Evolutionary conservation across 2,329 filamentous ascomycete genomes (phyloP).

Genomic region (Ilyonectria mors-panacis): DNA sequence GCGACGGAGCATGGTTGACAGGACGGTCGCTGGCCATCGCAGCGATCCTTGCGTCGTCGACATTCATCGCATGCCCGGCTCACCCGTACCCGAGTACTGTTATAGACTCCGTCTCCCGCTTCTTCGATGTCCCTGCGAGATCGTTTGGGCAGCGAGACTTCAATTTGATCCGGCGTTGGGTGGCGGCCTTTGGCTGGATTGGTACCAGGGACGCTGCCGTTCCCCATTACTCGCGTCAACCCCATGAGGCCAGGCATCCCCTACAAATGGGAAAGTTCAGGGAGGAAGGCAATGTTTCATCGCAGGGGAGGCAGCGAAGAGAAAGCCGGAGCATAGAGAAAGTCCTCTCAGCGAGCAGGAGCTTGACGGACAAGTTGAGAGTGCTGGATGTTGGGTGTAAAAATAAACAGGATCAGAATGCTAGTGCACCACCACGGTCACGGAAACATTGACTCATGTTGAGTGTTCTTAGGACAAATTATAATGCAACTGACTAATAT

Average conservation of each 20-base stretch:
- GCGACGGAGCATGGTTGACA: conserved; percentile 20
- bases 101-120: background rate
- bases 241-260: conserved; percentile 6
- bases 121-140: conserved; percentile 10
- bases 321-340: background rate
- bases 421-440: too few relatives aligned
- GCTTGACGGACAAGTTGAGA: too few relatives aligned
- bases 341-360: background rate
- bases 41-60: conserved; percentile 33
- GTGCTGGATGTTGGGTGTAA: too few relatives aligned
- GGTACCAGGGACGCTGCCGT: conserved; percentile 18
- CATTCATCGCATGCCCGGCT: conserved; percentile 32
- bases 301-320: background rate
- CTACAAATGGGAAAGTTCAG: background rate
- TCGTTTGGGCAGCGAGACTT: conserved; percentile 4
- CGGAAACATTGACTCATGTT: too few relatives aligned
- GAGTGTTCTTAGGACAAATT: too few relatives aligned
- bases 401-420: too few relatives aligned
- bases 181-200: conserved; percentile 18
- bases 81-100: conserved; percentile 9
- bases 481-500: too few relatives aligned
- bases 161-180: conserved; percentile 8
- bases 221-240: conserved; percentile 24
- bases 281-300: background rate
- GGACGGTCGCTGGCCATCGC: conserved; percentile 26